Evolutionary conservation across 805 yeast genomes (phyloP), one percentile per base, ranked within the genome.

Genomic region (Zygosaccharomyces bisporus): DNA sequence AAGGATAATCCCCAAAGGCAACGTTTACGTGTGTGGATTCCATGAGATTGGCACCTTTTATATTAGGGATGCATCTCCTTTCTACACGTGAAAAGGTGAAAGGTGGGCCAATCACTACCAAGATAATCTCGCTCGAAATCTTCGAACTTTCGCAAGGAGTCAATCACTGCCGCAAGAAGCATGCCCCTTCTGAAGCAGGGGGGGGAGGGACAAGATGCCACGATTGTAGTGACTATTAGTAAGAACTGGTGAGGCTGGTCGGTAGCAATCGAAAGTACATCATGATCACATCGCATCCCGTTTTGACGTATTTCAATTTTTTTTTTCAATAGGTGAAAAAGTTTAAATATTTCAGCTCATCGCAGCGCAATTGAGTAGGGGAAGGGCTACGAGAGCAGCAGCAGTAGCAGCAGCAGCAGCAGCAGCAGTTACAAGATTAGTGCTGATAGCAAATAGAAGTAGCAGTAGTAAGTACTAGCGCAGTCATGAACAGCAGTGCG

Each of bases 101-200:
- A 41, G 24, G 39, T 34, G 20, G 37, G 43, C 51, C 51, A 47
- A 47, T 47, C 51, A 47, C 23, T 42, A 41, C 19, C 16, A 30
- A 39, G 48, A 21, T 41, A 45, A 38, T 41, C 4, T 21, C 24
- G 34, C 40, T 24, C 40, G 40, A 37, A 20, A 27, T 6, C 5
- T 27, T 13, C 6, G 16, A 27, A 12, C 31, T 27, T 21, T 27
- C 16, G 31, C 14, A 27, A 27, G 18, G 30, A 21, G 17, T 21
- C 18, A 23, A 13, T 16, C 24, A 37, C 21, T 9, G 14, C 23
- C 19, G 20, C 32, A 37, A 37, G 13, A 18, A 37, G 23, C 16
- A 13, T 6, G 4, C 31, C 4, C 31, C 31, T 14, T n/a, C 13
- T 13, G 7, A 6, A 6, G 8, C 14, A 4, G 3, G 6, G 16